phyloP scores from a whole-genome alignment of 208 protist genomes.

The Trypanosoma conorhini region DNA sequence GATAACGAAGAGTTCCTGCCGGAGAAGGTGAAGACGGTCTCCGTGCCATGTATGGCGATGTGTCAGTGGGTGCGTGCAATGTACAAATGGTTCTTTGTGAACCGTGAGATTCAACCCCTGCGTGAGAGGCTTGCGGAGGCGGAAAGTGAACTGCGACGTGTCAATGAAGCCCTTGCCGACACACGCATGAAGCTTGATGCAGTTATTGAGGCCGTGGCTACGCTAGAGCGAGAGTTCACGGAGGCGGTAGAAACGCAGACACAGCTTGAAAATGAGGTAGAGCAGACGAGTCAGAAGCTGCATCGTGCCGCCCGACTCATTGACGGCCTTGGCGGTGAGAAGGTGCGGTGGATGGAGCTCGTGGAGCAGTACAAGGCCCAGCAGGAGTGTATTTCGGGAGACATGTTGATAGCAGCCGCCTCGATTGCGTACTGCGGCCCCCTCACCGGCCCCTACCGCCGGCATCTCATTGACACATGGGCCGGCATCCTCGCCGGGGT shows the following conservation, averaged over 20 bases:
- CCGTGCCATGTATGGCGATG: constrained; percentile 97
- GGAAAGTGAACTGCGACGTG: constrained; percentile 89
- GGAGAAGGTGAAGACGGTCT: constrained; percentile 92
- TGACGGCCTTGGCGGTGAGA: constrained; percentile 97
- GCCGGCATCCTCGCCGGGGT: constrained; percentile 56
- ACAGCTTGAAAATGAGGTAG: constrained; percentile 92
- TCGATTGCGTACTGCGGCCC: constrained; percentile 97
- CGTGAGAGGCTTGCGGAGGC: constrained; percentile 82
- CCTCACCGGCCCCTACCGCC: constrained; percentile 94
- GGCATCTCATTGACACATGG: constrained; percentile 85
- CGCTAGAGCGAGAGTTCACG: constrained; percentile 94
- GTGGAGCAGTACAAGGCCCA: constrained; percentile 88
- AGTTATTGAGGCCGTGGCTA: constrained; percentile 93
- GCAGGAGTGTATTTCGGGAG: constrained; percentile 91
- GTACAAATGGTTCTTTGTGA: constrained; percentile 97
- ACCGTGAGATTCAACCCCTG: constrained; percentile 94
- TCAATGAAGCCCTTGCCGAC: constrained; percentile 87
- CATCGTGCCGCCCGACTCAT: constrained; percentile 96
- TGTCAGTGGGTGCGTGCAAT: constrained; percentile 98
- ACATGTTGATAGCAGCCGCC: constrained; percentile 96
- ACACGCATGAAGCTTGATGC: constrained; percentile 89
- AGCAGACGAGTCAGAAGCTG: constrained; percentile 93
- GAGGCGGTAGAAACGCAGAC: constrained; percentile 94
- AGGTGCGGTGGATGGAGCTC: constrained; percentile 90
- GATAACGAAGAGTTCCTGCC: constrained; percentile 91